These are phyloP conservation scores for Secale cereale DNA, from an alignment of 176 grass and related monocot species.

Conservation along the genomic window DNA sequence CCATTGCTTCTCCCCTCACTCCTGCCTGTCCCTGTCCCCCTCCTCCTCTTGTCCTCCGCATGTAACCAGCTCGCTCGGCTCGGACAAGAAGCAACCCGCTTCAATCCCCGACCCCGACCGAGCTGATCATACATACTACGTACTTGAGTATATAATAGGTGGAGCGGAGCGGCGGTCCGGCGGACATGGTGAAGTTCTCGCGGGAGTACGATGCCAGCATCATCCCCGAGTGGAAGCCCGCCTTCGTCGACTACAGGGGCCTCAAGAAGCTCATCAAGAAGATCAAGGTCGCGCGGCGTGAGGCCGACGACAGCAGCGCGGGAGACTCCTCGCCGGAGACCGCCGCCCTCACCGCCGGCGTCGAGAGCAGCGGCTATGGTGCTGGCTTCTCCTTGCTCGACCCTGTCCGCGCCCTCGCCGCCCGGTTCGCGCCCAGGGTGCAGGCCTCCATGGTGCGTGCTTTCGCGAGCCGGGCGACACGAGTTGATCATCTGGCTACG, in stretches of 20 bases:
- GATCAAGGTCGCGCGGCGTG: constrained; percentile 50
- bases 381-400: constrained; percentile 66
- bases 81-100: background rate
- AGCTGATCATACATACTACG: background rate
- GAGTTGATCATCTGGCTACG: background rate
- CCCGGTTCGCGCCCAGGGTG: constrained; percentile 19
- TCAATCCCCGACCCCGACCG: background rate
- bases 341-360: no score
- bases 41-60: background rate
- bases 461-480: rapidly evolving
- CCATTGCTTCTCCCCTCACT: constrained; percentile 16
- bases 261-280: constrained; percentile 83
- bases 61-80: background rate
- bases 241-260: constrained; percentile 71
- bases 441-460: constrained; percentile 11
- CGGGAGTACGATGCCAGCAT: constrained; percentile 78
- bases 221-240: constrained; percentile 66
- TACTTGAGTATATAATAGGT: no score
- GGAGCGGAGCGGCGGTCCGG: no score
- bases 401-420: constrained; percentile 52
- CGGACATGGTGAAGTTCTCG: constrained; percentile 97
- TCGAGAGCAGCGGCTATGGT: background rate
- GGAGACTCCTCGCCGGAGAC: background rate
- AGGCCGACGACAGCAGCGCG: background rate
- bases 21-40: constrained; percentile 39